phyloP scores from a whole-genome alignment of 2,329 filamentous ascomycete genomes.

The Fusarium palustre region DNA sequence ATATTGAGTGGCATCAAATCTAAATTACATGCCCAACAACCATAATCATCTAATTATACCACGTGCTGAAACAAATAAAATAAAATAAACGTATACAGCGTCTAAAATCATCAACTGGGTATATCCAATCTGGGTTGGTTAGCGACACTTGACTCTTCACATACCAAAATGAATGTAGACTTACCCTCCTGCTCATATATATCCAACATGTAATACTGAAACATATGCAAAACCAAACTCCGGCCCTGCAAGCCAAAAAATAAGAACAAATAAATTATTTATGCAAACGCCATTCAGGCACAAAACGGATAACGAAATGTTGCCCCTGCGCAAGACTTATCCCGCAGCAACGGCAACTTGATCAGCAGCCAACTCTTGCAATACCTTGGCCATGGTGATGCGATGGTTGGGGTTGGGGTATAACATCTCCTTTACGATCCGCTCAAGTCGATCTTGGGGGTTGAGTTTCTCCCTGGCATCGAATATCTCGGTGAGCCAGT shows the following conservation, averaged over 20 bases:
- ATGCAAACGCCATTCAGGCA: constrained; percentile 5
- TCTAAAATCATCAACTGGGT: constrained; percentile 33
- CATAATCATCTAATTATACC: background rate
- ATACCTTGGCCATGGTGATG: constrained; percentile 65
- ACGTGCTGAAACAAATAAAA: constrained; percentile 1
- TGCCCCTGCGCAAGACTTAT: constrained; percentile 14
- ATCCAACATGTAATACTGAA: constrained; percentile 16
- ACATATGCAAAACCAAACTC: constrained; percentile 26
- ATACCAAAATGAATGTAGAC: constrained; percentile 1
- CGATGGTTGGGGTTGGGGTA: constrained; percentile 63
- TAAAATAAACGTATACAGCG: constrained; percentile 1
- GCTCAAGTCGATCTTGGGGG: constrained; percentile 61
- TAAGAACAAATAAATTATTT: constrained; percentile 21
- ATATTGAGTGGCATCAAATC: constrained; percentile 13
- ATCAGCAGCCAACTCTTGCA: constrained; percentile 57
- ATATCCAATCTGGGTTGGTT: constrained; percentile 42
- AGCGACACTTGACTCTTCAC: constrained; percentile 3
- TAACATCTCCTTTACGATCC: constrained; percentile 66
- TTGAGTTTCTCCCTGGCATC: constrained; percentile 61
- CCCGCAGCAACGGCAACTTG: constrained; percentile 23
- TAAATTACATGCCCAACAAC: constrained; percentile 31
- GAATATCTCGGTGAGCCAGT: constrained; percentile 66
- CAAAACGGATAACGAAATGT: constrained; percentile 21
- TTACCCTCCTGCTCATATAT: constrained; percentile 38
- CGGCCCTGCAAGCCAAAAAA: constrained; percentile 25